These are phyloP conservation scores for Colletotrichum eleusines DNA, from an alignment of 2,329 filamentous ascomycete genomes.

Conservation along the genomic window DNA sequence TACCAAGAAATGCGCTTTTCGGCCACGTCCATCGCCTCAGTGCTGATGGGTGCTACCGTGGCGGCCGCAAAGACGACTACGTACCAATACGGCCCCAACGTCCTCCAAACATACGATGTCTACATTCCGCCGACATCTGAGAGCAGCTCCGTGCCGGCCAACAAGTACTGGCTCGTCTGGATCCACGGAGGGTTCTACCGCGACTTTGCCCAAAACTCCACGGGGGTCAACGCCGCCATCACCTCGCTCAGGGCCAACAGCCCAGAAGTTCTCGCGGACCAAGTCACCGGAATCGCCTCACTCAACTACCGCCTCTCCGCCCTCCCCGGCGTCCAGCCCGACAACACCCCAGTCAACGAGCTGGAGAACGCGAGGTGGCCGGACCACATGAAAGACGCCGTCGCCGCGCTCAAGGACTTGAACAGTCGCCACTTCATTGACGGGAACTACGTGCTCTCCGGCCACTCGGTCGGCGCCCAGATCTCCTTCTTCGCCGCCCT, in stretches of 20 bases:
- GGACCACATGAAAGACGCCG: slow-evolving; percentile 24
- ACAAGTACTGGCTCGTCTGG: slow-evolving; percentile 35
- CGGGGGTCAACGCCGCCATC: slow-evolving; percentile 21
- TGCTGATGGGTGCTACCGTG: slow-evolving; percentile 19
- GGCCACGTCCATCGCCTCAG: not conserved
- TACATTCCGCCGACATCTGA: not conserved
- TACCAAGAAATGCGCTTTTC: slow-evolving; percentile 13
- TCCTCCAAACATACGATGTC: slow-evolving; percentile 30
- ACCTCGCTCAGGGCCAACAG: slow-evolving; percentile 25
- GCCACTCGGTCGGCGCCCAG: slow-evolving; percentile 36
- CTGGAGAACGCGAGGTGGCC: slow-evolving; percentile 34
- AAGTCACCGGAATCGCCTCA: slow-evolving; percentile 26
- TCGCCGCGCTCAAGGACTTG: slow-evolving; percentile 30
- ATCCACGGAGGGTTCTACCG: slow-evolving; percentile 36
- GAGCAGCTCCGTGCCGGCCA: not conserved
- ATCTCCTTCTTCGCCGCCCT: slow-evolving; percentile 25
- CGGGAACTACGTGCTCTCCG: slow-evolving; percentile 25
- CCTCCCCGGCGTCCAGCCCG: slow-evolving; percentile 31
- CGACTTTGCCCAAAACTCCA: slow-evolving; percentile 33
- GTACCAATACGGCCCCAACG: slow-evolving; percentile 30
- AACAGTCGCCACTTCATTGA: slow-evolving; percentile 18
- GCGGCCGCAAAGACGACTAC: slow-evolving; percentile 17
- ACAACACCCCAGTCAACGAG: slow-evolving; percentile 27
- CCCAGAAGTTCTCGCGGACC: slow-evolving; percentile 1
- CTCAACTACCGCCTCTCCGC: slow-evolving; percentile 33